Evolutionary conservation across 2,329 filamentous ascomycete genomes (phyloP).

Genomic region (Alternaria sp.): DNA sequence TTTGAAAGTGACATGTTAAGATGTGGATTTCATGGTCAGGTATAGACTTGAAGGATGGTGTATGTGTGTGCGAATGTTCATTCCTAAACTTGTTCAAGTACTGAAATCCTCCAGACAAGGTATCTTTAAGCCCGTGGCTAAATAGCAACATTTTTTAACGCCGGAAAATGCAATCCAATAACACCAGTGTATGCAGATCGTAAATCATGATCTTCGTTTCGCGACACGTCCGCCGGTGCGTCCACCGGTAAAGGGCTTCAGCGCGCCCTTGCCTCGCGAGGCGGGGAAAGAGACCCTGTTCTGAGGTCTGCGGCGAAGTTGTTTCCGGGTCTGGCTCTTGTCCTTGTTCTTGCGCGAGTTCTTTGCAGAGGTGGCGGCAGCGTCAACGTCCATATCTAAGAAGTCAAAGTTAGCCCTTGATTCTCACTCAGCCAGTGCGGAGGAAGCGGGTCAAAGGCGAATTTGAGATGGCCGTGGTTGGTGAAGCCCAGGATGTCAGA

Average conservation of each 20-base stretch:
- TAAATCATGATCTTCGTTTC: constrained; percentile 38
- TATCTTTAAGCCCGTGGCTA: constrained; percentile 34
- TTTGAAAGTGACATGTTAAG: not conserved
- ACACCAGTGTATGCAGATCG: constrained; percentile 26
- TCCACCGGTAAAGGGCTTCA: constrained; percentile 43
- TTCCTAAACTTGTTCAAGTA: not conserved
- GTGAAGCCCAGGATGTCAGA: constrained; percentile 53
- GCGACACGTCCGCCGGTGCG: constrained; percentile 31
- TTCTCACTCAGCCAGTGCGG: constrained; percentile 40
- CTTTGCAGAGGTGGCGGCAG: constrained; percentile 26
- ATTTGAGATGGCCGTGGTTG: constrained; percentile 42
- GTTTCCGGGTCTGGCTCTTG: constrained; percentile 49
- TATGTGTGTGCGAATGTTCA: not conserved
- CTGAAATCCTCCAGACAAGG: constrained; percentile 27
- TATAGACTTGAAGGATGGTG: not conserved
- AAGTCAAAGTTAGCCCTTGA: constrained; percentile 45
- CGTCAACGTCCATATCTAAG: constrained; percentile 54
- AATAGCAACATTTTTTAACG: constrained; percentile 32
- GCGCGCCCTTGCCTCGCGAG: constrained; percentile 44
- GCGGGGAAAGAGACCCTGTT: constrained; percentile 53
- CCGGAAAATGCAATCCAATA: constrained; percentile 35
- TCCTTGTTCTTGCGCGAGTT: constrained; percentile 45
- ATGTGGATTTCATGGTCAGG: not conserved
- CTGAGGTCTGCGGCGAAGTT: constrained; percentile 48
- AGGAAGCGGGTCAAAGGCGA: constrained; percentile 51